Evolutionary conservation across 176 grass and related monocot genomes (phyloP).

Genomic region (Bothriochloa decipiens): DNA sequence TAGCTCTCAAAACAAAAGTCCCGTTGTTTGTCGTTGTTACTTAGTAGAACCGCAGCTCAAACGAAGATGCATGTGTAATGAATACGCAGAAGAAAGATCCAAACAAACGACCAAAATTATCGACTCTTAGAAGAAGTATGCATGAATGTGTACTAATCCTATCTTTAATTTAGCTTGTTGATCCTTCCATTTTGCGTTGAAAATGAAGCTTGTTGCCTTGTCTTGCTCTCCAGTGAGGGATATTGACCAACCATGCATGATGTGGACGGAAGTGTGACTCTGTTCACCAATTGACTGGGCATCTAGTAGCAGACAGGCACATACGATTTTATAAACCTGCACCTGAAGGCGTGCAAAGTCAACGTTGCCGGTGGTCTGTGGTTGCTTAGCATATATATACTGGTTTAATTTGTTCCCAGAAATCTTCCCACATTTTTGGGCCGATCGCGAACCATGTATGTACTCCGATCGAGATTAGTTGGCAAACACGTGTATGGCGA

Average conservation of each 20-base stretch:
- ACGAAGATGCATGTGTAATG: not conserved
- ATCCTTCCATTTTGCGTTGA: not conserved
- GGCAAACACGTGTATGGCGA: not conserved
- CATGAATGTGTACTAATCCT: not conserved
- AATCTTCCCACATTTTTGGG: not conserved
- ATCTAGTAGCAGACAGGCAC: not conserved
- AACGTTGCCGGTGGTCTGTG: not conserved
- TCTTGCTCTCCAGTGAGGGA: not conserved
- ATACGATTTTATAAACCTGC: too few species aligned
- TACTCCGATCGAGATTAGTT: not conserved
- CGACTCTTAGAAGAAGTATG: not conserved
- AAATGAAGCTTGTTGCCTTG: not conserved
- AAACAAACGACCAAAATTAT: constrained; percentile 4
- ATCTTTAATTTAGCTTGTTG: not conserved
- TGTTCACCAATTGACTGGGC: not conserved
- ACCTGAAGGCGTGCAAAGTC: not conserved
- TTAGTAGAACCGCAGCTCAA: not conserved
- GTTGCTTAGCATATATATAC: not conserved
- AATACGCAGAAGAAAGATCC: not conserved
- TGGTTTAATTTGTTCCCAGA: not conserved
- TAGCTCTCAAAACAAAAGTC: not conserved
- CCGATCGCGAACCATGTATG: not conserved
- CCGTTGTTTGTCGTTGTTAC: not conserved
- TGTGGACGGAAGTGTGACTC: constrained; percentile 5
- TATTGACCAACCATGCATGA: not conserved